Conservation (phyloP, 306 rosid species). For the Astragalus membranaceus region DNA sequence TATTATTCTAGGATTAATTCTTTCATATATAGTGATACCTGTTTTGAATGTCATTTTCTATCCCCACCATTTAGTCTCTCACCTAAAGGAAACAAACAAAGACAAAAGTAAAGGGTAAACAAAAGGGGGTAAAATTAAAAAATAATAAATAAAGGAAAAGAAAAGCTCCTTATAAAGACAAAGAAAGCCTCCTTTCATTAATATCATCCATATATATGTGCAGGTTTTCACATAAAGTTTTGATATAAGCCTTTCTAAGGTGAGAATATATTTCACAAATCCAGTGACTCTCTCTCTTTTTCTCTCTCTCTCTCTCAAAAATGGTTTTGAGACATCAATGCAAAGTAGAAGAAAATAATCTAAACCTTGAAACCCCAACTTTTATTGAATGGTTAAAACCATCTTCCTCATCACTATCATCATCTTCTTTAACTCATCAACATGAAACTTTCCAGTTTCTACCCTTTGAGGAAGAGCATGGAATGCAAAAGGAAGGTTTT, state of each 20-base stretch:
- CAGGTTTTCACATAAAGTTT: slow-evolving; percentile 39
- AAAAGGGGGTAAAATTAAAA: not conserved
- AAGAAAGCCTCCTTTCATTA: slow-evolving; percentile 42
- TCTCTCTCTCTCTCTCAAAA: not conserved
- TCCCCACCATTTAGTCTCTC: slow-evolving; percentile 57
- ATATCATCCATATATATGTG: slow-evolving; percentile 24
- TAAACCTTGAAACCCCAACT: slow-evolving; percentile 59
- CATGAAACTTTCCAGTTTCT: slow-evolving; percentile 54
- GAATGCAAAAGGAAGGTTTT: slow-evolving; percentile 30
- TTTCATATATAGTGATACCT: slow-evolving; percentile 30
- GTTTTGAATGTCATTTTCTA: slow-evolving; percentile 56
- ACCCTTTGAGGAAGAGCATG: slow-evolving; percentile 36
- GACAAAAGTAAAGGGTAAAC: slow-evolving; percentile 22
- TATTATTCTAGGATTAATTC: slow-evolving; percentile 45
- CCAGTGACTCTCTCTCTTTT: slow-evolving; percentile 9
- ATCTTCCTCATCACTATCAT: slow-evolving; percentile 28
- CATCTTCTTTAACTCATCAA: slow-evolving; percentile 18
- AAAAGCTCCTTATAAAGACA: slow-evolving; percentile 25
- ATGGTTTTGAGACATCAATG: slow-evolving; percentile 63
- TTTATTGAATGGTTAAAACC: slow-evolving; percentile 98
- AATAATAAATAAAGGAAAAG: not conserved
- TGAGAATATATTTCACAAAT: slow-evolving; percentile 34
- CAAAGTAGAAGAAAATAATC: slow-evolving; percentile 36
- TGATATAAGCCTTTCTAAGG: slow-evolving; percentile 37
- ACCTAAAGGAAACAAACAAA: slow-evolving; percentile 49